Evolutionary conservation across 352 stramenopile species (phyloP).

Genomic region (Pythium plurisporium): DNA sequence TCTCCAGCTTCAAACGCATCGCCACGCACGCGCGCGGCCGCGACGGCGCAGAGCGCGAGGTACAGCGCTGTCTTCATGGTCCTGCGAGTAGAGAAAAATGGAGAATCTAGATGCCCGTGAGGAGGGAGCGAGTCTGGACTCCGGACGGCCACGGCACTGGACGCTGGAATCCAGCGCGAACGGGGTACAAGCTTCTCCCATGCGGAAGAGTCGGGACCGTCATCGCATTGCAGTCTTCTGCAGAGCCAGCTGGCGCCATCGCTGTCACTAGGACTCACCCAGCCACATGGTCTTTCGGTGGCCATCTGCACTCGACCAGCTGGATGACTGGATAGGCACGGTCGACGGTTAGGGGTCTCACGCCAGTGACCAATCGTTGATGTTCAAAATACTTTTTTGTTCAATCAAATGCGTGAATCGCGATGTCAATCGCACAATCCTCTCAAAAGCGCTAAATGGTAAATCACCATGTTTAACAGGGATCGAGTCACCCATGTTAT

Average conservation of each 20-base stretch:
- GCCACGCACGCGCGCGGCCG: constrained; percentile 1
- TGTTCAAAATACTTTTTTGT: background rate
- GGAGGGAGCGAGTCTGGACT: background rate
- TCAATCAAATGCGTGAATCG: background rate
- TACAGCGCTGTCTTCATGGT: constrained; percentile 8
- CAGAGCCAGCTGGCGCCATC: background rate
- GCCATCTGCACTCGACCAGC: background rate
- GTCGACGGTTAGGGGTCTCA: background rate
- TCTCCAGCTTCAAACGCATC: constrained; percentile 22
- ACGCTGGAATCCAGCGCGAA: background rate
- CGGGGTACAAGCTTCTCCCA: background rate
- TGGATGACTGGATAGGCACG: background rate
- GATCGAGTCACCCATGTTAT: background rate
- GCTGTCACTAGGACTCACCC: background rate
- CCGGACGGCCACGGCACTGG: background rate
- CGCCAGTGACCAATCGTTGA: background rate
- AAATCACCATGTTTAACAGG: background rate
- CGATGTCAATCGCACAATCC: too few relatives aligned
- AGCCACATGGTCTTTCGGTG: background rate
- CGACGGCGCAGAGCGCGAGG: constrained; percentile 4
- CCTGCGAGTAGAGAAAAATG: background rate
- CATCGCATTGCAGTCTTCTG: background rate
- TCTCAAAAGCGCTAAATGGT: too few relatives aligned
- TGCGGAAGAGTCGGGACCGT: background rate
- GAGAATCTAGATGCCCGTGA: background rate